A percentile compares a stretch with the other conserved stretches of the same genome.
phyloP scores from a whole-genome alignment of 2,329 filamentous ascomycete genomes.

The Aspergillus japonicus region DNA sequence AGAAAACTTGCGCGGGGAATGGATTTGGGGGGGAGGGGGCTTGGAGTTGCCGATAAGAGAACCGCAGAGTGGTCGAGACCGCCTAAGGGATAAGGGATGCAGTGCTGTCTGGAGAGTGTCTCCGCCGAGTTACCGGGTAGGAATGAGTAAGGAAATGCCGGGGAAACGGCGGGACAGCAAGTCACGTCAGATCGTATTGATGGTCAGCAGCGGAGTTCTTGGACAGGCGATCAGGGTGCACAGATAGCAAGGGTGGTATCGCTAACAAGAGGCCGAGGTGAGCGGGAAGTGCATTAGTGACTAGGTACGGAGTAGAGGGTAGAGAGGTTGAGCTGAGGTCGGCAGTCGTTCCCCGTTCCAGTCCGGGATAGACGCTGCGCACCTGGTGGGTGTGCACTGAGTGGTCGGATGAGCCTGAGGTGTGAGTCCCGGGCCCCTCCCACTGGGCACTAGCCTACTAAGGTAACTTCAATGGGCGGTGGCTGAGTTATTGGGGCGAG shows the following conservation, averaged over 20 bases:
- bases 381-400: background rate
- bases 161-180: background rate
- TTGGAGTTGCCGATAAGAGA: conserved; percentile 9
- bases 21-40: background rate
- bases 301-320: no score
- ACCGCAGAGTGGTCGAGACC: conserved; percentile 2
- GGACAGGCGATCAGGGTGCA: background rate
- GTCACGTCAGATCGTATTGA: background rate
- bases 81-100: conserved; percentile 21
- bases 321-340: background rate
- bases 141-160: conserved; percentile 7
- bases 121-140: conserved; percentile 10
- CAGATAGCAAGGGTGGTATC: background rate
- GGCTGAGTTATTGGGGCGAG: conserved; percentile 9
- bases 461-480: background rate
- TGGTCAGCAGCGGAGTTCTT: background rate
- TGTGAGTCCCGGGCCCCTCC: background rate
- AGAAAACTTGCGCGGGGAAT: conserved; percentile 6
- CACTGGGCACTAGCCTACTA: no score
- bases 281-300: background rate
- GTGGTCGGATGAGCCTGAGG: conserved; percentile 4
- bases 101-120: conserved; percentile 8
- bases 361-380: no score
- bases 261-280: background rate
- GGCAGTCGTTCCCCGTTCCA: background rate